These are phyloP conservation scores for Psilocybe cubensis DNA, from an alignment of 768 basidiomycete genomes.

Conservation along the genomic window DNA sequence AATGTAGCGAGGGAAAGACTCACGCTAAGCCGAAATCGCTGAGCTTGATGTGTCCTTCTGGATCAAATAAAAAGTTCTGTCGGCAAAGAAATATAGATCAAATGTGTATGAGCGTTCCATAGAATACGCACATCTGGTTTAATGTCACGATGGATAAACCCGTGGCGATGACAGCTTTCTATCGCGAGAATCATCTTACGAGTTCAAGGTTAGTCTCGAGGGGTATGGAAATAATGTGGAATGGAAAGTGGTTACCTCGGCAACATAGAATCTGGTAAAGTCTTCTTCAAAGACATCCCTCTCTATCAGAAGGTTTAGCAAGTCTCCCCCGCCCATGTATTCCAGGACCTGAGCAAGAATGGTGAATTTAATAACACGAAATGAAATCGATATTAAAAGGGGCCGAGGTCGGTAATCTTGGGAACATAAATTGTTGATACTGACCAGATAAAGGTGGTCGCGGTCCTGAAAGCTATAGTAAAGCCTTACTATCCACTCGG, in stretches of 20 bases:
- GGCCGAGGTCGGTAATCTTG: slow-evolving; percentile 31
- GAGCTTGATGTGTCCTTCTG: slow-evolving; percentile 90
- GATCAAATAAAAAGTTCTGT: slow-evolving; percentile 95
- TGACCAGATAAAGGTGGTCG: slow-evolving; percentile 92
- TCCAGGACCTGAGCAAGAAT: slow-evolving; percentile 71
- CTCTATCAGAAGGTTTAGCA: slow-evolving; percentile 94
- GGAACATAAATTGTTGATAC: slow-evolving; percentile 32
- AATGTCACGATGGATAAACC: slow-evolving; percentile 98
- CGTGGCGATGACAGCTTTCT: slow-evolving; percentile 90
- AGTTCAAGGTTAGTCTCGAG: slow-evolving; percentile 19
- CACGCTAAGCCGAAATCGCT: slow-evolving; percentile 96
- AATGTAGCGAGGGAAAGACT: slow-evolving; percentile 41
- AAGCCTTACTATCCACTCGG: slow-evolving; percentile 94
- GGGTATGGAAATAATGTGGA: slow-evolving; percentile 15
- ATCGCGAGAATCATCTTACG: slow-evolving; percentile 90
- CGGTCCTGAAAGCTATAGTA: slow-evolving; percentile 95
- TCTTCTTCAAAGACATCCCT: slow-evolving; percentile 89
- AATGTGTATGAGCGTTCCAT: slow-evolving; percentile 18
- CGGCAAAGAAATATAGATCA: slow-evolving; percentile 18
- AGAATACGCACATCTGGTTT: slow-evolving; percentile 79
- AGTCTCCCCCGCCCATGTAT: slow-evolving; percentile 96
- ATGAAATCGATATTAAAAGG: slow-evolving; percentile 62
- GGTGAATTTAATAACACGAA: slow-evolving; percentile 26
- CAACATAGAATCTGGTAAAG: slow-evolving; percentile 92
- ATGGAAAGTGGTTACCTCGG: slow-evolving; percentile 64